Percentiles rank a stretch among this genome's conserved stretches.
Evolutionary conservation across 2,329 filamentous ascomycete genomes (phyloP).

Genomic region (Cercospora citrullina): DNA sequence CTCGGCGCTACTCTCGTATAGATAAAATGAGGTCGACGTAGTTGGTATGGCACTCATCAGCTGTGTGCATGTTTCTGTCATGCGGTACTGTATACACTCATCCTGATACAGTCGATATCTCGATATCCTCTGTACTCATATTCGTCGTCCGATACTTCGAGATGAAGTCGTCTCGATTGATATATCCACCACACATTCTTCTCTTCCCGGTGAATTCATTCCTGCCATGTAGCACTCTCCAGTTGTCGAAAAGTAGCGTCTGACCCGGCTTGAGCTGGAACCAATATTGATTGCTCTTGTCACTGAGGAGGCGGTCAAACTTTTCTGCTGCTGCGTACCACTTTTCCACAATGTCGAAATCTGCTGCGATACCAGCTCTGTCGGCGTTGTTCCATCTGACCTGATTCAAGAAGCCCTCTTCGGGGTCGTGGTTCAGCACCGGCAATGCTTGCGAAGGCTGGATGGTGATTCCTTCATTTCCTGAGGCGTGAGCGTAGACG

Average conservation of each 20-base stretch:
- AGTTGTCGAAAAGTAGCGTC: slow-evolving; percentile 89
- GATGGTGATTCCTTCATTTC: slow-evolving; percentile 80
- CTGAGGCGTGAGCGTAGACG: slow-evolving; percentile 79
- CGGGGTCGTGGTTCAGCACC: slow-evolving; percentile 64
- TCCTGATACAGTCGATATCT: slow-evolving; percentile 37
- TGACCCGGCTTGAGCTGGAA: slow-evolving; percentile 77
- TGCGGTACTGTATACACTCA: slow-evolving; percentile 9
- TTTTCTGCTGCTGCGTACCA: slow-evolving; percentile 80
- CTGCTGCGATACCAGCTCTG: slow-evolving; percentile 65
- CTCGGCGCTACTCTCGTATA: neutral
- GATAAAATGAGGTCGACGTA: neutral
- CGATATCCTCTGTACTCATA: slow-evolving; percentile 43
- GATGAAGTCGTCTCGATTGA: slow-evolving; percentile 77
- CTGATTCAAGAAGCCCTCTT: slow-evolving; percentile 53
- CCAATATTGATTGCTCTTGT: slow-evolving; percentile 69
- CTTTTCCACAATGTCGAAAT: slow-evolving; percentile 45
- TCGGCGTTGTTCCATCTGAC: slow-evolving; percentile 95
- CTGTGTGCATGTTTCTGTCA: neutral
- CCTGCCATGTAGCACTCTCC: slow-evolving; percentile 87
- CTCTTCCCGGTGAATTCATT: slow-evolving; percentile 79
- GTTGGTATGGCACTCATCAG: neutral
- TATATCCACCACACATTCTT: slow-evolving; percentile 87
- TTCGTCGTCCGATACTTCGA: slow-evolving; percentile 75
- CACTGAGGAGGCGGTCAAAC: slow-evolving; percentile 69
- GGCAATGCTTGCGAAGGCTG: slow-evolving; percentile 69